Base-by-base conservation (phyloP, 1,284 basidiomycete species). In the Exsudoporus floridanus region DNA sequence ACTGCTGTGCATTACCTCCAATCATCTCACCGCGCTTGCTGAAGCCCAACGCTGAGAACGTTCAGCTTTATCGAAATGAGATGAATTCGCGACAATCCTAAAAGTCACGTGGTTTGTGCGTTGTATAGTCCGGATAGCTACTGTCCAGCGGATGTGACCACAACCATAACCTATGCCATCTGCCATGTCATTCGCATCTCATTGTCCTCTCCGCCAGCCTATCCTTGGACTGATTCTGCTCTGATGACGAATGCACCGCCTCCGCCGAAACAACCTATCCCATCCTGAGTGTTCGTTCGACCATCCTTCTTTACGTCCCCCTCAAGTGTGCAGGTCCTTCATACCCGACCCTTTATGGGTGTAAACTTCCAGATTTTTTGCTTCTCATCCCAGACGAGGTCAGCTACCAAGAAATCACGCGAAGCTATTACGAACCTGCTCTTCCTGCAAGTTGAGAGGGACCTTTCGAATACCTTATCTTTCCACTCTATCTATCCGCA, bases 81-180 rank as follows among this genome's bases (percentile, higher is more conserved):
- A 98, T 76, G 96, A 96, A 4, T 99, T 99, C 62, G 89, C 96
- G 3, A 98, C 95, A 0, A 90, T 98, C 0, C 96, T 96, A 0
- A 92, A 96, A 62, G 92, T 98, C 0, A 90, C 91, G 0, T 99
- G 96, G 94, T 79, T 87, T 1, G 97, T 18, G 96, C 96, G 0
- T 77, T 98, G 18, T 84, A 90, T 58, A 79, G 74, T 2, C 36
- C 90, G 94, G 62, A 98, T 98, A 5, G 5, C 23, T 3, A 23
- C 5, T 5, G 23, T 23, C 23, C 23, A 23, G 40, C 51, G 40
- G 67, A 83, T 57, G 51, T 58, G 40, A 64, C 72, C 25, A 78
- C 81, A 1, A 74, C 76, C 8, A 71, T 76, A 1, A 79, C 80
- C 1, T 85, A 85, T 60, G 74, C 76, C n/a, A 56, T 82, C 46